Base-by-base conservation (phyloP, 2,329 filamentous ascomycete genomes). In the Escovopsis weberi region DNA sequence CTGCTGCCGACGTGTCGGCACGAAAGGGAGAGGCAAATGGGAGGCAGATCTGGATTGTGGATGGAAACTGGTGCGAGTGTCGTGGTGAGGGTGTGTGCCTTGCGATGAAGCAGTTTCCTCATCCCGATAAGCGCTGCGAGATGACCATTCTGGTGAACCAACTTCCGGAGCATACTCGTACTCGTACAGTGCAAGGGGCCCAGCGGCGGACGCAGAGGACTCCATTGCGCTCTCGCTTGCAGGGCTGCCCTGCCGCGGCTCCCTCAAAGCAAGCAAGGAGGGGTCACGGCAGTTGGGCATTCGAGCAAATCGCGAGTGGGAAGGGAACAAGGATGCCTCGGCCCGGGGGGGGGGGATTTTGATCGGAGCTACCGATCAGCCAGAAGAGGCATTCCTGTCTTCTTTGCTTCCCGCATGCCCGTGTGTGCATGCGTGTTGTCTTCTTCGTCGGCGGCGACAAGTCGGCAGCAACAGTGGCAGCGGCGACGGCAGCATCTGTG, bases 51-150 rank as follows among this genome's bases (percentile, higher is more conserved):
- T 38, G 41, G 38, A 18, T 33, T 33, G 34, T 42, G 28, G 37
- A 33, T 42, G 28, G 37, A 33, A 38, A 43, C 28, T 34, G 42
- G 43, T 38, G 23, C 2, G 23, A 23, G 23, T 23, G 23, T 23
- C 6, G 23, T 23, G 23, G 23, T 23, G 23, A 23, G 23, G 23
- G 23, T 15, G 23, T 23, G 23, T 23, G 23, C 23, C 38, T 26
- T 37, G 33, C 44, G 35, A 45, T 39, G 44, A 46, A 36, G 37
- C 30, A 28, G 39, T 19, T 36, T 38, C 23, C 44, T 15, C 42
- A 46, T 46, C 42, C 42, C 44, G 44, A 44, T 46, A 39, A 44
- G 44, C 44, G 44, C 42, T 39, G 36, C 37, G 38, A 44, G 42
- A 46, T 44, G 38, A 12, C 33, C 37, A 38, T 37, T 46, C 36